Base-by-base conservation (phyloP, 495 filamentous ascomycete genomes). In the Penicillium paradoxum region DNA sequence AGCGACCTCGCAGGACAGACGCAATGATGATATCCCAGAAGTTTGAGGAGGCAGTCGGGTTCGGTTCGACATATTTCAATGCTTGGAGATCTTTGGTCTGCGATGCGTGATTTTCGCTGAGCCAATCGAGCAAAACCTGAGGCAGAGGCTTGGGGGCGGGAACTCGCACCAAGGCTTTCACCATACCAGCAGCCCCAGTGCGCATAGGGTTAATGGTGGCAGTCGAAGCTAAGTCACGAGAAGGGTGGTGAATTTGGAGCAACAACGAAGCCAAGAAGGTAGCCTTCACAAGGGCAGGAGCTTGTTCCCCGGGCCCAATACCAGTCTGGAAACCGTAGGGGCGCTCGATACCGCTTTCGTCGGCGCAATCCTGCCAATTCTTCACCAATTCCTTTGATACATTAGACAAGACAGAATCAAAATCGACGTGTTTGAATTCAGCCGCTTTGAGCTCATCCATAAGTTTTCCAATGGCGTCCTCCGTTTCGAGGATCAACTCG, bases 21-120 rank as follows among this genome's bases (percentile, higher is more conserved):
- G 77, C 74, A 54, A 83, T 85, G 15, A 95, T 70, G 9, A 83
- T 77, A 60, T 89, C 86, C 91, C 91, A 97, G 65, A 88, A 97
- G 24, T 82, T 74, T 6, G 71, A 68, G 57, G 90, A 86, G 40
- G 82, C 80, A 2, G 89, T 83, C 32, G 88, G 86, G 52, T 85
- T 87, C 2, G 87, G 88, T 40, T 79, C 73, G 49, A 83, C 66
- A 21, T 75, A 73, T 53, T 79, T 70, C 33, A 95, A 70, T 11
- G 82, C 69, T 34, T 80, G 72, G 3, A 87, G 59, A 53, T 87
- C 84, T 40, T 76, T 71, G 18, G 68, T 67, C 54, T 83, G 83
- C 22, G 84, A 71, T 41, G 82, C 77, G 61, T 92, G 84, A 57
- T 86, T 78, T 3, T 74, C 73, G 45, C 88, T 76, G 33, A 95